A percentile compares a stretch with the other conserved stretches of the same genome.
Evolutionary conservation across 179 eudicot species (phyloP).

Genomic region (Heliamphora ciliata): DNA sequence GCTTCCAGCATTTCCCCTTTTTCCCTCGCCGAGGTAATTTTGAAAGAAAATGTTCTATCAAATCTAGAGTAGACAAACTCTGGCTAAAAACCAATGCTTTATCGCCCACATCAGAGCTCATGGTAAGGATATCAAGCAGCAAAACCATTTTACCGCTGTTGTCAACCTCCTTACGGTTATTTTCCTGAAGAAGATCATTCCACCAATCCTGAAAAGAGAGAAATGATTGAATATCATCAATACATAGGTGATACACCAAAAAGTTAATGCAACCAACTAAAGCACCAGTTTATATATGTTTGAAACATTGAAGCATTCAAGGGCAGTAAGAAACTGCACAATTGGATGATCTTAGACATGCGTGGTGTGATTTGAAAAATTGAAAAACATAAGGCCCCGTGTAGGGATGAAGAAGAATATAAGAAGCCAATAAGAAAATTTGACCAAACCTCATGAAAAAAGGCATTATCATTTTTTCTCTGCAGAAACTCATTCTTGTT

Average conservation of each 20-base stretch:
- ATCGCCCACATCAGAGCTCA: conserved; percentile 68
- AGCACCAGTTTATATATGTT: neutral
- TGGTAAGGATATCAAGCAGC: conserved; percentile 72
- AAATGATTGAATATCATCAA: conserved; percentile 6
- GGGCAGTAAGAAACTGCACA: neutral
- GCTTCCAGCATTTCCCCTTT: conserved; percentile 70
- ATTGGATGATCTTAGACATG: neutral
- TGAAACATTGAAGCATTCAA: neutral
- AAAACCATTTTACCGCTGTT: conserved; percentile 97
- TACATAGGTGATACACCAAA: neutral
- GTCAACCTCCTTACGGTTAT: conserved; percentile 51
- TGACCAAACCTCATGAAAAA: conserved; percentile 58
- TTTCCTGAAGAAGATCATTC: conserved; percentile 58
- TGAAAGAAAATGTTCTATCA: conserved; percentile 67
- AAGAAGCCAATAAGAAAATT: neutral
- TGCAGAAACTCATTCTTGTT: conserved; percentile 31
- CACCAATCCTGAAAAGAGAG: conserved; percentile 79
- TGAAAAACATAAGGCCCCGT: neutral
- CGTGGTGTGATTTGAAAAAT: neutral
- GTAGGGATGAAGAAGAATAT: neutral
- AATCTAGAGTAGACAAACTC: conserved; percentile 75
- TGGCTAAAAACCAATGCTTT: conserved; percentile 93
- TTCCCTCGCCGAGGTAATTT: conserved; percentile 49
- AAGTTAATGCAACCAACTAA: neutral
- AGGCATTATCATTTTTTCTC: conserved; percentile 43